Base-by-base conservation (phyloP, 1,284 basidiomycete species). In the Ganoderma resinaceum region DNA sequence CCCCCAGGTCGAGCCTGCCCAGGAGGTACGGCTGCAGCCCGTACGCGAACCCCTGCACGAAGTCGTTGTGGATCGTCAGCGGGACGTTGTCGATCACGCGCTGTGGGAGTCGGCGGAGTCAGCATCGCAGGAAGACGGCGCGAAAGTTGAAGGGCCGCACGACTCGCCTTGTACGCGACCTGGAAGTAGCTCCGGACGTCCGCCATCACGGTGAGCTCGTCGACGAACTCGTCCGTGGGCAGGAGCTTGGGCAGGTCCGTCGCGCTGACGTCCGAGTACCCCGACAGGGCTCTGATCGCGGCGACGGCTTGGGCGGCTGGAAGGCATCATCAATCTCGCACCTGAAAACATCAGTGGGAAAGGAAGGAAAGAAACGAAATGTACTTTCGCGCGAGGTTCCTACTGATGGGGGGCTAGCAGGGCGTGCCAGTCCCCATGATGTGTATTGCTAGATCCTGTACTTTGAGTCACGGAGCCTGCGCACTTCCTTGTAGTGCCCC, bases 61-160 rank as follows among this genome's bases (percentile, higher is more conserved):
- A 78, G 38, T 82, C 79, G 43, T 84, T 83, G 63, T 89, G 87
- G 38, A 89, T 87, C 35, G 80, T 79, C 11, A 85, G 77, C 0
- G 87, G 87, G 33, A 89, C 69, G 35, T 83, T 78, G 68, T 90
- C 89, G 33, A 87, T 83, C 64, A 87, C 77, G n/a, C 88, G 83
- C 89, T 90, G 67, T 8, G 33, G 26, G 23, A 3, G 26, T 11
- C 29, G 31, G n/a, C n/a, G n/a, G 18, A 12, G 18, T 59, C 35
- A 59, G 57, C 4, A 11, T 33, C 7, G 11, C 18, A n/a, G 20
- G 31, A 12, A 12, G 14, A 26, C 6, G 6, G 2, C 16, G 23
- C 18, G 31, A 18, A 12, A n/a, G n/a, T n/a, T 31, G 49, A 14
- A 20, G 20, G 20, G 40, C 11, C 0, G 11, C 0, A 29, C 8